Evolutionary conservation across 108 stramenopile genomes (phyloP), one percentile per base, ranked within the genome.

Genomic region (Nitzschia sp.): DNA sequence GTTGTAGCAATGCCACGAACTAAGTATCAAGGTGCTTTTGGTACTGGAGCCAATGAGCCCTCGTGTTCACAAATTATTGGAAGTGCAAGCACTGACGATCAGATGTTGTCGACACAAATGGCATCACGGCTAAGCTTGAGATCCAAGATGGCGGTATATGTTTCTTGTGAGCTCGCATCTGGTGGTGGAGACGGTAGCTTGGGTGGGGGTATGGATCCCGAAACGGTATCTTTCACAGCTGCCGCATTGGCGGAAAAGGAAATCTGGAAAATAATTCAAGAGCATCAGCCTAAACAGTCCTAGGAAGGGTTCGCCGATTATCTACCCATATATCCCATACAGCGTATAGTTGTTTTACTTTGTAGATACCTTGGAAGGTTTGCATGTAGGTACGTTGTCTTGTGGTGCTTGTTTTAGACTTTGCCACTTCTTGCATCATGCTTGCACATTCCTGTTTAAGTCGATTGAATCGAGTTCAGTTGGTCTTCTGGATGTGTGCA

Each of bases 171-270:
- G 17, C 67, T 91, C 15, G 50, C 67, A 5, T 42, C 67, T 40
- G 53, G 70, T 8, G 69, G 29, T 2, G 26, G 14, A 29, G 60
- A 41, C 19, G 42, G 66, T 55, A 52, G 59, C 21, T 50, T 25
- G 25, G 42, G 40, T 21, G 57, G 62, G 26, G 74, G 71, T 14
- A 52, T 64, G 22, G 80, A 82, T 44, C 22, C 62, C 21, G 80
- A 81, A 8, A 53, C 44, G 17, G 22, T 82, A 11, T 57, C 70
- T 10, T 77, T 73, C 7, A 69, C 53, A n/a, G 83, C 79, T 37
- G 85, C 82, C 29, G 90, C 87, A 1, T 42, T 85, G 70, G 87
- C 90, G 10, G 90, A 91, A 79, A 54, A 66, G 70, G 70, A 84
- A 51, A 37, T 76, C 10, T 76, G 66, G 65, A 59, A 52, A 38